Percentiles rank a stretch among this genome's conserved stretches.
Conservation (phyloP, 306 rosid species). For the Cyamopsis tetragonoloba region DNA sequence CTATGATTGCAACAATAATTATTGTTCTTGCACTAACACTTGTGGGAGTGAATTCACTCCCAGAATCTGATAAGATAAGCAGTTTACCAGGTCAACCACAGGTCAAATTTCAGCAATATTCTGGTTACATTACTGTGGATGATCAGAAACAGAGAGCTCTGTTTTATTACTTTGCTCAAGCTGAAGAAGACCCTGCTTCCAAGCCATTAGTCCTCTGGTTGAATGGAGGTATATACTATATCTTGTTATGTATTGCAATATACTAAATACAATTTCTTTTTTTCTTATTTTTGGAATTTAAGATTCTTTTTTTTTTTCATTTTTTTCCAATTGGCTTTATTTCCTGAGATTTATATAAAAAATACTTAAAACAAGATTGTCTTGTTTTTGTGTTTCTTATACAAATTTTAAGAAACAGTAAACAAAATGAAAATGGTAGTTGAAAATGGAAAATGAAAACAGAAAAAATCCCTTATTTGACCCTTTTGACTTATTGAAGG, state of each 20-base stretch:
- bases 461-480: too few species aligned
- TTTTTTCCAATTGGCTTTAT: too few species aligned
- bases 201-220: conserved; percentile 46
- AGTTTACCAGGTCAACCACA: conserved; percentile 34
- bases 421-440: too few species aligned
- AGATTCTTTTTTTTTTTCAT: too few species aligned
- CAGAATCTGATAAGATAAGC: conserved; percentile 23
- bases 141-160: conserved; percentile 31
- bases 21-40: not conserved
- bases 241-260: not conserved
- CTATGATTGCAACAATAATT: conserved; percentile 31
- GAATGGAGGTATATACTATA: conserved; percentile 31
- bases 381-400: too few species aligned
- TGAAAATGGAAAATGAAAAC: too few species aligned
- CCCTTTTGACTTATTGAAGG: conserved; percentile 39
- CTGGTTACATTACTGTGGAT: conserved; percentile 35
- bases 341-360: too few species aligned
- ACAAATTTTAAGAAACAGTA: too few species aligned
- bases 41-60: not conserved
- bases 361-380: too few species aligned
- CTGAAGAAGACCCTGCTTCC: conserved; percentile 29
- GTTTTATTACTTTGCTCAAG: conserved; percentile 44
- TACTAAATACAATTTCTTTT: not conserved
- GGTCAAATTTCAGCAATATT: conserved; percentile 35
- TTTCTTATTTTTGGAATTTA: not conserved